Evolutionary conservation across 352 stramenopile species (phyloP), one percentile per base, ranked within the genome.

Genomic region (Pythium monospermum): DNA sequence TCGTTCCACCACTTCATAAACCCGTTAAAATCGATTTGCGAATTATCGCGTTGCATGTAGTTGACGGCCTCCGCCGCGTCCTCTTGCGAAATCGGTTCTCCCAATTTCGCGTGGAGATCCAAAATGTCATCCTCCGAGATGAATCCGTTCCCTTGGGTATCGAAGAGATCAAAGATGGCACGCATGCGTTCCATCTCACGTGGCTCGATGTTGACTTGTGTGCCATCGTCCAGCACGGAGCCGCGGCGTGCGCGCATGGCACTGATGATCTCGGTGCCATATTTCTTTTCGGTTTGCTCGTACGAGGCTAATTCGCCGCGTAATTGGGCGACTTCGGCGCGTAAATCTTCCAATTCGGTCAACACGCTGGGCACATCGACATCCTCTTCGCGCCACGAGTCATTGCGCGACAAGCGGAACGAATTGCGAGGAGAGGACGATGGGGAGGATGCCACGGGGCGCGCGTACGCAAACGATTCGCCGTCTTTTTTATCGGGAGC

Each of bases 1-100:
- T 90, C 80, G 68, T 93, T 89, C 83, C 83, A 93, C 79, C 80
- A 91, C 68, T 90, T 90, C 61, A 93, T 93, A 59, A 93, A 93
- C 63, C 76, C 84, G 55, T 80, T 85, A 43, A 91, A 93, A 63
- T 91, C 77, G 49, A 93, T 87, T 40, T 75, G 64, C n/a, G 77
- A 77, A 19, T 64, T 71, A 22, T 69, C 59, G 57, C 57, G 64
- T 57, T 88, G 71, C 75, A 92, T 92, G 66, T 76, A 80, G 25
- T 57, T 63, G 22, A 90, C 68, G 37, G 83, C 83, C 51, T 90
- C 80, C 31, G 74, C 64, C 21, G 78, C 79, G 56, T 93, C 83
- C 40, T 90, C 73, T 15, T 57, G 53, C 28, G 77, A 85, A 60
- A 93, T 90, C 19, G 79, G 83, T 59, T 93, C 83, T 42, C 83